Evolutionary conservation across 169 alveolate species (phyloP), one percentile per base, ranked within the genome.

Genomic region (Cryptosporidium baileyi): DNA sequence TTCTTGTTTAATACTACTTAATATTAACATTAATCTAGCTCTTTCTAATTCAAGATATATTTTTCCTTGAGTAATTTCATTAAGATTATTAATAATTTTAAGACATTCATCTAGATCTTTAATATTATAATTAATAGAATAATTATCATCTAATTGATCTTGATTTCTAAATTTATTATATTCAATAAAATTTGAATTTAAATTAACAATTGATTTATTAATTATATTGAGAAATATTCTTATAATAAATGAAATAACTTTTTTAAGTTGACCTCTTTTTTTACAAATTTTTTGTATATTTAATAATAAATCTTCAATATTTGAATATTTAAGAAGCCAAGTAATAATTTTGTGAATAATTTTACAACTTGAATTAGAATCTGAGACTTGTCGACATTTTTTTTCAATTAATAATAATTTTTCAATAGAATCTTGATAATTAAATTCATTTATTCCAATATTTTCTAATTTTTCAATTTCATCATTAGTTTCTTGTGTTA

Each of bases 21-120:
- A 28, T 57, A 74, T 59, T 74, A 63, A 34, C 61, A 88, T 80
- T 15, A 89, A 81, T 17, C 94, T 62, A 6, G 94, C 93, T 4
- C 93, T 81, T 63, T 91, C 94, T 26, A 91, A 90, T 49, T 91
- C 94, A 6, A 91, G 91, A 44, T 89, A 91, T 30, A 91, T 89
- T 88, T 81, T 81, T 17, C 89, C 89, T 38, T 81, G 61, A 2
- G 89, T 49, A 49, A 81, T 61, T 11, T 81, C 89, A 43, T 36
- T 45, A 7, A 81, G 54, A 22, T 74, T 19, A 8, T 30, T 61
- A 28, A 81, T 79, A 51, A 81, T 63, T 54, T 67, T 79, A 28
- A 52, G 60, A 11, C 82, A 79, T 22, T 81, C 85, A 19, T 38
- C 63, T 43, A 60, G 62, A 80, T 80, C 47, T 45, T 65, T 65